These are phyloP conservation scores for Scheffersomyces segobiensis DNA, from an alignment of 1,139 yeast species.

Conservation along the genomic window DNA sequence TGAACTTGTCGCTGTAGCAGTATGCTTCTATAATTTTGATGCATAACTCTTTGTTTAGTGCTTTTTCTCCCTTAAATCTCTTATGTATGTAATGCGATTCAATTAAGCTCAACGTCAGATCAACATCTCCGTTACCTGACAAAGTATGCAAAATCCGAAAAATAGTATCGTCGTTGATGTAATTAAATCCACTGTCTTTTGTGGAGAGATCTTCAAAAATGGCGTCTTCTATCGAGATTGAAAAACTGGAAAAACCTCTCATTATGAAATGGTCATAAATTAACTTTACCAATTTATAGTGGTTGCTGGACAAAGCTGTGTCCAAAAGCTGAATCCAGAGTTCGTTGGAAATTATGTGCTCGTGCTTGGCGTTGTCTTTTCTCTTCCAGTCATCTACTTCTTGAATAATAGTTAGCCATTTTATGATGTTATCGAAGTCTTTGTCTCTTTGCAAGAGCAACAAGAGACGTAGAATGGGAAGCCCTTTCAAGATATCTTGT, in stretches of 20 bases:
- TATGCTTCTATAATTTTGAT: conserved; percentile 38
- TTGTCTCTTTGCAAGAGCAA: conserved; percentile 8
- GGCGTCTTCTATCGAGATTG: conserved; percentile 24
- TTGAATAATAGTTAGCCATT: conserved; percentile 13
- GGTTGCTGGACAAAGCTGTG: conserved; percentile 22
- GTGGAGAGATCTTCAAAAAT: conserved; percentile 15
- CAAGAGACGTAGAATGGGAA: conserved; percentile 7
- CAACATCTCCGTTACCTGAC: conserved; percentile 40
- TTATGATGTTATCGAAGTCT: conserved; percentile 21
- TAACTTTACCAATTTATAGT: conserved; percentile 28
- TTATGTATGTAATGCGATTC: conserved; percentile 41
- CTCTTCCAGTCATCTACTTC: conserved; percentile 1
- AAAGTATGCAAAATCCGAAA: conserved; percentile 32
- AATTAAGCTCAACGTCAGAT: conserved; percentile 33
- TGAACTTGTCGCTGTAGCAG: conserved; percentile 24
- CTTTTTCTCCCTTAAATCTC: conserved; percentile 31
- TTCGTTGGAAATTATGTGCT: conserved; percentile 6
- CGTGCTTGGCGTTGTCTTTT: not conserved
- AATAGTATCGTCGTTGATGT: conserved; percentile 11
- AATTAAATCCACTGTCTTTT: conserved; percentile 5
- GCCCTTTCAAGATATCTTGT: not conserved
- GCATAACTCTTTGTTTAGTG: conserved; percentile 35
- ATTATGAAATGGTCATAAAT: conserved; percentile 32
- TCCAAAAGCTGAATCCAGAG: conserved; percentile 26
- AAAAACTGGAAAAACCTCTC: conserved; percentile 24